Conservation (phyloP, 1,284 basidiomycete genomes). For the Golubevia sp. region DNA sequence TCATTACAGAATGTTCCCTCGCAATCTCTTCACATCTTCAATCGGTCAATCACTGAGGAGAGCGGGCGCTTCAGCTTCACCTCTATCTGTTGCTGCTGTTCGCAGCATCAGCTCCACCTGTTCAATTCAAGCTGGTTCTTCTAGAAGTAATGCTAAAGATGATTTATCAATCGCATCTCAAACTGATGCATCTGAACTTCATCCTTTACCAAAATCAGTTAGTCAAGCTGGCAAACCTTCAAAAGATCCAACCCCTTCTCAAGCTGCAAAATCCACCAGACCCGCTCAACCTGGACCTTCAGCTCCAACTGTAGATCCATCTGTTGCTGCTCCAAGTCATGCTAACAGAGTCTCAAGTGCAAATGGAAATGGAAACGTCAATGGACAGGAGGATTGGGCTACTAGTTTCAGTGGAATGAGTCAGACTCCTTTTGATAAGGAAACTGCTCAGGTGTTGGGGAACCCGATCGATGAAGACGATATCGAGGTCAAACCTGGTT, state of each 20-base stretch:
- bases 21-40: too few relatives aligned
- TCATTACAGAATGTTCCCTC: too few relatives aligned
- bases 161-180: too few relatives aligned
- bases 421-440: conserved; percentile 75
- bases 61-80: too few relatives aligned
- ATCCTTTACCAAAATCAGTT: not conserved
- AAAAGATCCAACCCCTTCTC: too few relatives aligned
- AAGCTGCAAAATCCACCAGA: conserved; percentile 23
- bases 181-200: too few relatives aligned
- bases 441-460: conserved; percentile 75
- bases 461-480: conserved; percentile 77
- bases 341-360: conserved; percentile 5
- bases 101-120: too few relatives aligned
- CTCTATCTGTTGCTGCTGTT: too few relatives aligned
- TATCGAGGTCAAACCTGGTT: conserved; percentile 86
- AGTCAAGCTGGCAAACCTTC: not conserved
- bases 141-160: too few relatives aligned
- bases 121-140: too few relatives aligned
- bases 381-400: conserved; percentile 71
- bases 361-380: conserved; percentile 2
- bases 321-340: conserved; percentile 28
- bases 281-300: conserved; percentile 23
- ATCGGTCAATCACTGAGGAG: too few relatives aligned
- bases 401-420: conserved; percentile 84
- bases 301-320: conserved; percentile 16